A percentile compares a stretch with the other conserved stretches of the same genome.
Evolutionary conservation across 177 flowering plant species (phyloP).

Genomic region (Vitis hybrid): DNA sequence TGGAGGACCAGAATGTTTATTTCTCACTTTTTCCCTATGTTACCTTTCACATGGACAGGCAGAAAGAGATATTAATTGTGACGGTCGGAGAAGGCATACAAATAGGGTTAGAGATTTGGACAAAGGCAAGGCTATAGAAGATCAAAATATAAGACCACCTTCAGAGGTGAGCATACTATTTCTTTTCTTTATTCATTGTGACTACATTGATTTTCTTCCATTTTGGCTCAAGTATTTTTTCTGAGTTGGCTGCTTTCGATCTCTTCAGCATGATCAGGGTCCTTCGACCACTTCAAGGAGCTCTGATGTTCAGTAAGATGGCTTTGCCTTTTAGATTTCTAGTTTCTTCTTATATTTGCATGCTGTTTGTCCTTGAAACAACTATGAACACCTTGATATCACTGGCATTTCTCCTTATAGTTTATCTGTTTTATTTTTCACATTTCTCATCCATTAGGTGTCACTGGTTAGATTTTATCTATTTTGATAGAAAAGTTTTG

Average conservation of each 20-base stretch:
- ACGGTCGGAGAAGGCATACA: conserved; percentile 26
- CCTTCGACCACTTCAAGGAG: conserved; percentile 19
- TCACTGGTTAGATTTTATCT: too few species aligned
- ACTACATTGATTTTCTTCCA: not conserved
- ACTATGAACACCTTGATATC: too few species aligned
- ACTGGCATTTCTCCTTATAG: too few species aligned
- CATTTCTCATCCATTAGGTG: too few species aligned
- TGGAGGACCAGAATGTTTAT: too few species aligned
- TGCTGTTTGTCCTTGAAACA: not conserved
- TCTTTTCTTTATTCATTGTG: conserved; percentile 2
- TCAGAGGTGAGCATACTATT: conserved; percentile 22
- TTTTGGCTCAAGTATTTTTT: conserved; percentile 2
- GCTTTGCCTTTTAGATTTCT: not conserved
- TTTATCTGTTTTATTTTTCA: too few species aligned
- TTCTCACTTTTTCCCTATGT: too few species aligned
- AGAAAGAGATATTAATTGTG: conserved; percentile 43
- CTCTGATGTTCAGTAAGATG: conserved; percentile 38
- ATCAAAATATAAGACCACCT: conserved; percentile 9
- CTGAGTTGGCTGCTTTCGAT: conserved; percentile 3
- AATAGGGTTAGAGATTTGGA: conserved; percentile 24
- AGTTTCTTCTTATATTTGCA: not conserved
- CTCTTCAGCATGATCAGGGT: conserved; percentile 31
- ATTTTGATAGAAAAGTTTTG: too few species aligned
- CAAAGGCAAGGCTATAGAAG: conserved; percentile 21
- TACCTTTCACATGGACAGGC: conserved; percentile 25